Base-by-base conservation (phyloP, 1,139 yeast genomes). In the Geotrichum cucujoidarum region DNA sequence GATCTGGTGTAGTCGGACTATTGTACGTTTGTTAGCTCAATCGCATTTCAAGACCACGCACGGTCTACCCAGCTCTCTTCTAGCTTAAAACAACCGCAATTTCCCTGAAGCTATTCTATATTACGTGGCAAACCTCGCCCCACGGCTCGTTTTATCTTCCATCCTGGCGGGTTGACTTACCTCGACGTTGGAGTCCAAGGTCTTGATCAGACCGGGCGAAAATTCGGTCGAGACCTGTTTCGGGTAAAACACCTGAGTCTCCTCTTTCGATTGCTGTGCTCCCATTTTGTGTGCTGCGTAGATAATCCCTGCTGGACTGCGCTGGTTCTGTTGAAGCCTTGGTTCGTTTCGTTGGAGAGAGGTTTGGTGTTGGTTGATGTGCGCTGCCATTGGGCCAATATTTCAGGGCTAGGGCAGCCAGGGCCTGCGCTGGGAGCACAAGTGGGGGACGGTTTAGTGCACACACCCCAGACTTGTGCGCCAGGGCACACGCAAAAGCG, bases 1-100 rank as follows among this genome's bases (percentile, higher is more conserved):
- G 83, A 75, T 61, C 96, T 80, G 17, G 95, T 78, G 64, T 79
- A 85, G 64, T 89, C 90, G 7, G 94, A 79, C 73, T 73, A 24
- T 6, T 24, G n/a, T n/a, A n/a, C n/a, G n/a, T n/a, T n/a, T n/a
- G 17, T 32, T 32, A 16, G n/a, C 29, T 14, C 21, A 42, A 40
- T 30, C 7, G 3, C 17, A n/a, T n/a, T n/a, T n/a, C n/a, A n/a
- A n/a, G n/a, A n/a, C n/a, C n/a, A n/a, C n/a, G n/a, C n/a, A n/a
- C n/a, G n/a, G n/a, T n/a, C n/a, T n/a, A n/a, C n/a, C n/a, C n/a
- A n/a, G n/a, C n/a, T n/a, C n/a, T n/a, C n/a, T n/a, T n/a, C n/a
- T n/a, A n/a, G n/a, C n/a, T n/a, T n/a, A n/a, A n/a, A n/a, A n/a
- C n/a, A n/a, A n/a, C n/a, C n/a, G n/a, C n/a, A n/a, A n/a, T n/a